Conservation (phyloP, 768 basidiomycete species). For the Termitomyces sp. region DNA sequence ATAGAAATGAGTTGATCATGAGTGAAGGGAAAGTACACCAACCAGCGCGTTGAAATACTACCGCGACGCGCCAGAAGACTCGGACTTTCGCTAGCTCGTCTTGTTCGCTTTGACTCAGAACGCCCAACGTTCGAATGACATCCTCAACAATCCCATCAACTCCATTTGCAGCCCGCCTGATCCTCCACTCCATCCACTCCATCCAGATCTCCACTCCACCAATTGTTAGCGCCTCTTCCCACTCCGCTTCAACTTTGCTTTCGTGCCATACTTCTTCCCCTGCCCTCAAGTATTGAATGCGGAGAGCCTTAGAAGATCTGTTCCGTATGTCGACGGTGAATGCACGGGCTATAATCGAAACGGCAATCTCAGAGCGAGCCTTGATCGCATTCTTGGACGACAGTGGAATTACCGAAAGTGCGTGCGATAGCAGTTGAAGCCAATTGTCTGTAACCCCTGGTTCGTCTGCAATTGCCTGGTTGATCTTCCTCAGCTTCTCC, state of each 20-base stretch:
- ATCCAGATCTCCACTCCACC: constrained; percentile 60
- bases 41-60: constrained; percentile 66
- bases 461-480: constrained; percentile 43
- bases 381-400: constrained; percentile 63
- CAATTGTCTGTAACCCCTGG: constrained; percentile 54
- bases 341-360: constrained; percentile 64
- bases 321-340: constrained; percentile 50
- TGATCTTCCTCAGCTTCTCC: constrained; percentile 50
- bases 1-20: constrained; percentile 6
- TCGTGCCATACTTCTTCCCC: constrained; percentile 70
- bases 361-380: constrained; percentile 63
- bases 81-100: constrained; percentile 51
- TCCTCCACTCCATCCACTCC: constrained; percentile 77
- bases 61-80: constrained; percentile 66
- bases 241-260: constrained; percentile 50
- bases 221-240: constrained; percentile 58
- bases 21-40: constrained; percentile 7
- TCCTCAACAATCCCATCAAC: constrained; percentile 50
- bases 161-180: constrained; percentile 40
- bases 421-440: constrained; percentile 58
- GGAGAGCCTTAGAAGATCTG: constrained; percentile 39
- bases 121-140: constrained; percentile 38
- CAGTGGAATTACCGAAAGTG: constrained; percentile 54
- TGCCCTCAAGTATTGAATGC: constrained; percentile 60
- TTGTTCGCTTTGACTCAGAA: constrained; percentile 33